Evolutionary conservation across 2,329 filamentous ascomycete genomes (phyloP), one percentile per base, ranked within the genome.

Genomic region (Ploettnerulaceae sp.): DNA sequence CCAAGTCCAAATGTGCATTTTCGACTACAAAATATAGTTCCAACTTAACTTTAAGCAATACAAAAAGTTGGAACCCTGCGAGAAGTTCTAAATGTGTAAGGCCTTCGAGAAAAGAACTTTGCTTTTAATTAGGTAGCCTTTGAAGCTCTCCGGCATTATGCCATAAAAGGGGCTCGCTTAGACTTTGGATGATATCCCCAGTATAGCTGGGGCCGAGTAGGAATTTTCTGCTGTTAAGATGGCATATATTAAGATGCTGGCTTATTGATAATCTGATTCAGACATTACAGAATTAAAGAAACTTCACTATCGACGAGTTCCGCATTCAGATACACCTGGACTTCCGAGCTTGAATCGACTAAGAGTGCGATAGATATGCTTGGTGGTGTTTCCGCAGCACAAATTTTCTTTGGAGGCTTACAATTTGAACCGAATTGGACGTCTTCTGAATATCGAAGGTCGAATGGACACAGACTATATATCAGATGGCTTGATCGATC

Each of bases 141-240:
- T 21, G 36, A 26, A 39, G 2, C 29, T 39, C 24, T 26, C 24
- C 36, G 24, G 36, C 36, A 29, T n/a, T 7, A 6, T 39, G 4
- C 3, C 11, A 14, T 36, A 12, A 36, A 20, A 36, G 34, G 20
- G 22, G 35, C 34, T 38, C 36, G 36, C 36, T 38, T 38, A 38
- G 17, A 4, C 21, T 3, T 15, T 26, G 22, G 36, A 28, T 38
- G 22, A 38, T 18, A 12, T 28, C 14, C 33, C 33, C 33, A 21
- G 33, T 14, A 14, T 24, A 18, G 24, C 24, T 20, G 24, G 24
- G 4, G n/a, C n/a, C n/a, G n/a, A n/a, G n/a, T 8, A 11, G 15
- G 6, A 20, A 20, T 4, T 3, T 9, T 14, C 4, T n/a, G 9
- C 15, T n/a, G 36, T 26, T 26, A 39, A 39, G 36, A 15, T 3